phyloP scores from a whole-genome alignment of 2,329 filamentous ascomycete species.

The Diaporthe sp. region DNA sequence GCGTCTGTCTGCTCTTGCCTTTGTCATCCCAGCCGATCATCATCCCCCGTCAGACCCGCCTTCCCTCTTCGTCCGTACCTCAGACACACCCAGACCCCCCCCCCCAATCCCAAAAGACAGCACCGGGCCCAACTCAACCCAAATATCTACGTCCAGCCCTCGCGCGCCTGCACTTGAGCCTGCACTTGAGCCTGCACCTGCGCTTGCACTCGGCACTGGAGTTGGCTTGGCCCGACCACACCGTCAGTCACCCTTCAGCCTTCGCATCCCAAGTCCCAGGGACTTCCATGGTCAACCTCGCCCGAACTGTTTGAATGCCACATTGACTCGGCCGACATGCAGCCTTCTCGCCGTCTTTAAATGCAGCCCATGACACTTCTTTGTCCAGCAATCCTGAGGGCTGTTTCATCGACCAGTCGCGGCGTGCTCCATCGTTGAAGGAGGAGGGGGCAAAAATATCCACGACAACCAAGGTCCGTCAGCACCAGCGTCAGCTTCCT shows the following conservation, averaged over 20 bases:
- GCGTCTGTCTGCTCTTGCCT: neutral
- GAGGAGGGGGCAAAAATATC: constrained; percentile 1
- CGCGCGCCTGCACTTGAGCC: neutral
- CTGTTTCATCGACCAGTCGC: constrained; percentile 31
- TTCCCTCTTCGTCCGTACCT: constrained; percentile 4
- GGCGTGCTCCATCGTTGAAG: constrained; percentile 13
- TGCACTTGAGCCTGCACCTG: constrained; percentile 3
- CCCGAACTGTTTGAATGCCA: neutral
- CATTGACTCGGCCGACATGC: constrained; percentile 22
- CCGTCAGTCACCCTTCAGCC: constrained; percentile 7
- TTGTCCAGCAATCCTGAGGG: constrained; percentile 15
- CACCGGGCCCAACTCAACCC: neutral
- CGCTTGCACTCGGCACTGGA: neutral
- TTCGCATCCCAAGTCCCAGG: neutral
- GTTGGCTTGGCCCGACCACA: neutral
- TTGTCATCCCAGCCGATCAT: constrained; percentile 27
- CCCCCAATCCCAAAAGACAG: neutral
- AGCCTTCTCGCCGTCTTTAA: constrained; percentile 3
- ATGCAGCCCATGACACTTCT: constrained; percentile 3
- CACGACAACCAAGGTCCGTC: constrained; percentile 3
- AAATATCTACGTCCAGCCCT: neutral
- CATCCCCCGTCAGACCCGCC: constrained; percentile 18
- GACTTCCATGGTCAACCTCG: constrained; percentile 6
- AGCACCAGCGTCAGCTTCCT: constrained; percentile 6
- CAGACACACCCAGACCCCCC: constrained; percentile 20